Evolutionary conservation across 2,329 filamentous ascomycete species (phyloP), one percentile per base, ranked within the genome.

Genomic region (Ambrosiella beaveri): DNA sequence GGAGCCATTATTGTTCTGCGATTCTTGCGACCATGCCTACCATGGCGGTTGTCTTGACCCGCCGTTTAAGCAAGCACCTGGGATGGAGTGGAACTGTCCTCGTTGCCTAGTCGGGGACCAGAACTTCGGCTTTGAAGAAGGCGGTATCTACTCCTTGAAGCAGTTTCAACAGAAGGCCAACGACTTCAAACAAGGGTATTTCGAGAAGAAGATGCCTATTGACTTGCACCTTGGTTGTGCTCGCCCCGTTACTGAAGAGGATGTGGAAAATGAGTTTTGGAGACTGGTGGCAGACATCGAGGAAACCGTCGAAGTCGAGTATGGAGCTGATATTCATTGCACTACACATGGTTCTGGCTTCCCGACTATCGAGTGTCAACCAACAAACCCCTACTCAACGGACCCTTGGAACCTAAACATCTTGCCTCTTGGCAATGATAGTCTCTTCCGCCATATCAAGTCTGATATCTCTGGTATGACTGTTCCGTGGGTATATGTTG

Each of bases 391-490:
- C 0, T 95, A 96, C 68, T 84, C 91, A 0, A 85, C 84, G 1
- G 88, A 97, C 69, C 86, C 87, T 0, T 98, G 93, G 93, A 98
- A 98, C 64, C 75, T 98, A 58, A 98, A 95, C 65, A 83, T 95
- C 52, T 77, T 97, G 61, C 93, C 93, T 0, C 81, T 97, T 56
- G 84, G 95, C 63, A 82, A 85, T 0, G 91, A 97, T 56, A 96
- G 90, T 53, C 74, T 98, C 0, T 98, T 98, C 73, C 81, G 91
- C 54, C 88, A 98, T 65, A 97, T 98, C 74, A 97, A 97, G 69
- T 88, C 91, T 0, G 93, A 98, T 66, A 94, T 98, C 57, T 97
- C 93, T 1, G 93, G 93, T 41, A 98, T 98, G 93, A 98, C 93
- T 0, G 91, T 98, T 7, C 93, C 93, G 0, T 98, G 93, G 93